Evolutionary conservation across 305 asterid species (phyloP).

Genomic region (Ilex paraguariensis): DNA sequence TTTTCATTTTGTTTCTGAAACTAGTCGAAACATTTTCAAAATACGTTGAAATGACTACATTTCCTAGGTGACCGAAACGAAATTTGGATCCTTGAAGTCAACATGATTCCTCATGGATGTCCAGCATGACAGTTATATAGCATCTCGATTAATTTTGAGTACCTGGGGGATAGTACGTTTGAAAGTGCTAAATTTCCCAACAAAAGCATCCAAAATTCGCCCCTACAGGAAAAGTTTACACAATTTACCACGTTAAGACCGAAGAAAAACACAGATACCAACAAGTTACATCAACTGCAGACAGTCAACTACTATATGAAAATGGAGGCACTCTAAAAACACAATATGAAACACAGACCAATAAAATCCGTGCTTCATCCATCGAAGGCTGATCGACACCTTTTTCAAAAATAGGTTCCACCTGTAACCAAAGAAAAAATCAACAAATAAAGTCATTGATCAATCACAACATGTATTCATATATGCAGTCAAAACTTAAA

Average conservation of each 20-base stretch:
- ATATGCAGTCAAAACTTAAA: too few species aligned
- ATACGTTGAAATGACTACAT: too few species aligned
- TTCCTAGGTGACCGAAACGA: too few species aligned
- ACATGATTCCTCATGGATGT: too few species aligned
- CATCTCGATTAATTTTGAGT: constrained; percentile 11
- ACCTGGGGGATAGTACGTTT: constrained; percentile 99
- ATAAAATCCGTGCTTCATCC: constrained; percentile 93
- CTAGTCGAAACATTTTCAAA: too few species aligned
- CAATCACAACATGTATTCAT: constrained; percentile 6
- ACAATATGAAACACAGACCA: constrained; percentile 46
- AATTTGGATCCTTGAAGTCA: too few species aligned
- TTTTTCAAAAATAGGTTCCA: constrained; percentile 97
- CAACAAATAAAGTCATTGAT: constrained; percentile 1
- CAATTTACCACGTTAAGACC: constrained; percentile 7
- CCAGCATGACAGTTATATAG: too few species aligned
- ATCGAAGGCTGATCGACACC: constrained; percentile 88
- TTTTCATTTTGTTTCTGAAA: too few species aligned
- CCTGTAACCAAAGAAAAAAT: constrained; percentile 34
- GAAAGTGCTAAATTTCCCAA: constrained; percentile 94
- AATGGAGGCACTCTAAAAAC: constrained; percentile 1
- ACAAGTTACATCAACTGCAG: constrained; percentile 14
- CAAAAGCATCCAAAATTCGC: constrained; percentile 98
- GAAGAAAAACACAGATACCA: constrained; percentile 6
- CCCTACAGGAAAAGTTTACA: constrained; percentile 48
- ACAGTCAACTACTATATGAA: constrained; percentile 4